phyloP scores from a whole-genome alignment of 768 basidiomycete species.

The Auriscalpium vulgare region DNA sequence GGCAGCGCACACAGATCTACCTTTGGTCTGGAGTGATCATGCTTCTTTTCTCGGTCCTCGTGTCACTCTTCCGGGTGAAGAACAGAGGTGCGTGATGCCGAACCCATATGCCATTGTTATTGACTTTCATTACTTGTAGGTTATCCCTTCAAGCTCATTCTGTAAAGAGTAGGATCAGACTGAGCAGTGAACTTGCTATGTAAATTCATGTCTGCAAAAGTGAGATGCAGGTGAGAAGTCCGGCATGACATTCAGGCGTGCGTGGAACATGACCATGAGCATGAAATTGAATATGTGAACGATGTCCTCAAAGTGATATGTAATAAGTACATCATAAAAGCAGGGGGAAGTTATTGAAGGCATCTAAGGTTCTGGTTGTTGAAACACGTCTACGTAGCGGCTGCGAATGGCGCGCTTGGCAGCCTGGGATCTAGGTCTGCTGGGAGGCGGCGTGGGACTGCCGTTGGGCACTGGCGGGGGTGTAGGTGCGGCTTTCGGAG shows the following conservation, averaged over 20 bases:
- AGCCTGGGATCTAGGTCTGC: constrained; percentile 47
- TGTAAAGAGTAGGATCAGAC: constrained; percentile 30
- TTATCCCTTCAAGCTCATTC: constrained; percentile 74
- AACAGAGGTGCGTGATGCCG: constrained; percentile 56
- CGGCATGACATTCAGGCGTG: too few relatives aligned
- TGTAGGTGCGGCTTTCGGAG: constrained; percentile 17
- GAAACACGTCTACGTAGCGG: constrained; percentile 89
- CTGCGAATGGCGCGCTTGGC: constrained; percentile 73
- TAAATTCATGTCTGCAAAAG: background rate
- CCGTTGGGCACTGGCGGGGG: constrained; percentile 33
- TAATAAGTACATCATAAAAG: background rate
- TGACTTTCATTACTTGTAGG: constrained; percentile 31
- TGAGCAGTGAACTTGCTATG: background rate
- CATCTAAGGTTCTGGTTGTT: constrained; percentile 28
- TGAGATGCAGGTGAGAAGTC: too few relatives aligned
- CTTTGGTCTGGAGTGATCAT: constrained; percentile 80
- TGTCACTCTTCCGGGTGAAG: constrained; percentile 86
- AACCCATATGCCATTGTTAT: background rate
- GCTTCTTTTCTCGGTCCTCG: constrained; percentile 78
- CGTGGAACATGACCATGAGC: too few relatives aligned
- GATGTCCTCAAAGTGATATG: background rate
- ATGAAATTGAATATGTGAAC: background rate
- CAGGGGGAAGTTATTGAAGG: background rate
- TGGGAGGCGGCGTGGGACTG: constrained; percentile 37
- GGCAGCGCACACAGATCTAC: constrained; percentile 83